A percentile compares a stretch with the other conserved stretches of the same genome.
phyloP scores from a whole-genome alignment of 352 stramenopile species.

The Phytophthora colocasiae region DNA sequence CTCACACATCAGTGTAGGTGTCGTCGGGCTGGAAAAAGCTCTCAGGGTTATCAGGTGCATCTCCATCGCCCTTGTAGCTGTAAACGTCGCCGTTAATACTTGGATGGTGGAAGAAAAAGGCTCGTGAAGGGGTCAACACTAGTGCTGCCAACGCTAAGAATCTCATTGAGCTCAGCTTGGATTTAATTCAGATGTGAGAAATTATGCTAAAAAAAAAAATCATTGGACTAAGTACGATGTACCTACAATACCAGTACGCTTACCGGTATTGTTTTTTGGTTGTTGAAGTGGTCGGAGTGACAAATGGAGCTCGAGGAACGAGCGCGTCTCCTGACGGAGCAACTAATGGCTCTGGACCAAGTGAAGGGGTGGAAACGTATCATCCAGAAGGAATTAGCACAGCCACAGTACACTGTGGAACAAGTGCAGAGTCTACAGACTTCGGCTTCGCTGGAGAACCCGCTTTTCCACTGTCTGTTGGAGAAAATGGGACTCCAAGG shows the following conservation, averaged over 20 bases:
- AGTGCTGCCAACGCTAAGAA: constrained; percentile 18
- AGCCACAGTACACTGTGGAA: constrained; percentile 52
- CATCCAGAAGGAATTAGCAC: constrained; percentile 55
- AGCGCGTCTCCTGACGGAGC: constrained; percentile 53
- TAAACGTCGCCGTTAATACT: constrained; percentile 57
- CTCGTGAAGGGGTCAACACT: constrained; percentile 12
- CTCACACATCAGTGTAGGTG: constrained; percentile 60
- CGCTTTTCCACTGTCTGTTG: constrained; percentile 53
- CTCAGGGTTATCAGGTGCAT: constrained; percentile 42
- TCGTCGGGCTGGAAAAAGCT: constrained; percentile 56
- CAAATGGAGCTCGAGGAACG: constrained; percentile 54
- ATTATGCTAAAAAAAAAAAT: neutral
- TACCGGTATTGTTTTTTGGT: neutral
- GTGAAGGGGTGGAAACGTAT: constrained; percentile 63
- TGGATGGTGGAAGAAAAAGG: constrained; percentile 53
- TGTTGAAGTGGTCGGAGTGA: constrained; percentile 25
- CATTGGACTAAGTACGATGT: constrained; percentile 12
- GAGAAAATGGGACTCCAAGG: constrained; percentile 66
- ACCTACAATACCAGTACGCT: neutral
- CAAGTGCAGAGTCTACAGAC: constrained; percentile 40
- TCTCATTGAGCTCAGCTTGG: neutral
- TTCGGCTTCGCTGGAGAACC: constrained; percentile 26
- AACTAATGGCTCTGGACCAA: constrained; percentile 47
- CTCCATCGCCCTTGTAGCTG: constrained; percentile 62
- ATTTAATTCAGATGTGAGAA: constrained; percentile 4